These are phyloP conservation scores for Kandelia obovata DNA, from an alignment of 345 rosid species.

Conservation along the genomic window DNA sequence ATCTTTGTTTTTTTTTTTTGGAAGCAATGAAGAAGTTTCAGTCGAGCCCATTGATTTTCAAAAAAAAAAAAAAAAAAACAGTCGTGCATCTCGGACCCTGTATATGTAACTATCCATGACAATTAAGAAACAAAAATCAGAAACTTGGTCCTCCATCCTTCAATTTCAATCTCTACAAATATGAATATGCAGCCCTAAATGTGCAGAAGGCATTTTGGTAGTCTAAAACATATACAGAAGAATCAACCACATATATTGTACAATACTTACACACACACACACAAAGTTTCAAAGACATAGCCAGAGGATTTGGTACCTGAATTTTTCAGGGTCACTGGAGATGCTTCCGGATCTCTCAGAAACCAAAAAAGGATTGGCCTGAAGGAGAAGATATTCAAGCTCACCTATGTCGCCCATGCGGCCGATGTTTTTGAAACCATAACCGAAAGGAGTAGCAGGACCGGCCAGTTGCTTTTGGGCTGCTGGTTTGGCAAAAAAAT, in stretches of 20 bases:
- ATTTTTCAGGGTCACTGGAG: conserved; percentile 54
- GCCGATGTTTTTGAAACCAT: conserved; percentile 80
- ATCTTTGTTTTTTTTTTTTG: no score
- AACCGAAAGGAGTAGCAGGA: conserved; percentile 59
- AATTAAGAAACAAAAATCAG: conserved; percentile 6
- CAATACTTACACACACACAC: no score
- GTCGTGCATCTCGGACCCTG: conserved; percentile 12
- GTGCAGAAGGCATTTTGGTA: no score
- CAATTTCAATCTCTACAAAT: no score
- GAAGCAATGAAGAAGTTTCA: no score
- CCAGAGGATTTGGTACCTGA: conserved; percentile 51
- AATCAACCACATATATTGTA: not conserved
- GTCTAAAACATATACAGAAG: not conserved
- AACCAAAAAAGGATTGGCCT: conserved; percentile 45
- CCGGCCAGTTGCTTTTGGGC: conserved; percentile 54
- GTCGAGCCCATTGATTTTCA: no score
- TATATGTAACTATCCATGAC: not conserved
- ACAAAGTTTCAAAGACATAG: not conserved
- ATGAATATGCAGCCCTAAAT: no score
- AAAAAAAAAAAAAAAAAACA: not conserved
- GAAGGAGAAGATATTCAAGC: conserved; percentile 73
- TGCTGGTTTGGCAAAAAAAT: conserved; percentile 60
- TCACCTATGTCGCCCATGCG: conserved; percentile 75
- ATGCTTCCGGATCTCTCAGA: conserved; percentile 35
- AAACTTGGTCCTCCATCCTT: not conserved